These are phyloP conservation scores for Oryza officinalis DNA, from an alignment of 176 grass and related monocot genomes.

Conservation along the genomic window DNA sequence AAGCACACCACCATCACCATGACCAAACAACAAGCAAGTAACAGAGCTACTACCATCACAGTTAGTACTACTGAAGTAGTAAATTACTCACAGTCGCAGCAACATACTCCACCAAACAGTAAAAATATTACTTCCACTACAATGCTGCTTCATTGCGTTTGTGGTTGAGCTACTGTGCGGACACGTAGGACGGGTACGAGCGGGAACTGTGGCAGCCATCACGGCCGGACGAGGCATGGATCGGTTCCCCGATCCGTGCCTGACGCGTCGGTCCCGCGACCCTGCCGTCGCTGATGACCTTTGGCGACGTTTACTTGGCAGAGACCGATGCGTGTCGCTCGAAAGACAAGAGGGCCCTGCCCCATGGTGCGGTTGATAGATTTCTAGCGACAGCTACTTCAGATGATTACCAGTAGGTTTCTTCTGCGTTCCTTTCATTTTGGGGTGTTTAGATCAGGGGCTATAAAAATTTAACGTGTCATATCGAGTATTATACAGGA, in stretches of 20 bases:
- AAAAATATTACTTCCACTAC: too few relatives aligned
- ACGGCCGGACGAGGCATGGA: slow-evolving; percentile 3
- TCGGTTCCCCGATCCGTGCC: slow-evolving; percentile 10
- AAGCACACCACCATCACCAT: background rate
- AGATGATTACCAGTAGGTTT: slow-evolving; percentile 8
- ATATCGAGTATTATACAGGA: too few relatives aligned
- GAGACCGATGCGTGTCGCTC: background rate
- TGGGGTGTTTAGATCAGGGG: too few relatives aligned
- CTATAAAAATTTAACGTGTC: too few relatives aligned
- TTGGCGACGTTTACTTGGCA: background rate
- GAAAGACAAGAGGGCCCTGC: background rate
- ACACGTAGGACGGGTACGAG: slow-evolving; percentile 36
- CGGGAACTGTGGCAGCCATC: slow-evolving; percentile 43
- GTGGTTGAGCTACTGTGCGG: slow-evolving; percentile 25
- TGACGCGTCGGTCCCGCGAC: background rate
- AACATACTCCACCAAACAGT: too few relatives aligned
- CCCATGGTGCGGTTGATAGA: background rate
- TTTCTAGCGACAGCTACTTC: slow-evolving; percentile 30
- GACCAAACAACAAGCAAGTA: background rate
- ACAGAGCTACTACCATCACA: background rate
- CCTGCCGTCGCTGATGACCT: slow-evolving; percentile 17
- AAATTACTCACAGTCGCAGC: background rate
- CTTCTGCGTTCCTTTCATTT: background rate
- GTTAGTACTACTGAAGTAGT: background rate
- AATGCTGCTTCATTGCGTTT: background rate